phyloP scores from a whole-genome alignment of 1,284 basidiomycete species.

The Entoloma clypeatum region DNA sequence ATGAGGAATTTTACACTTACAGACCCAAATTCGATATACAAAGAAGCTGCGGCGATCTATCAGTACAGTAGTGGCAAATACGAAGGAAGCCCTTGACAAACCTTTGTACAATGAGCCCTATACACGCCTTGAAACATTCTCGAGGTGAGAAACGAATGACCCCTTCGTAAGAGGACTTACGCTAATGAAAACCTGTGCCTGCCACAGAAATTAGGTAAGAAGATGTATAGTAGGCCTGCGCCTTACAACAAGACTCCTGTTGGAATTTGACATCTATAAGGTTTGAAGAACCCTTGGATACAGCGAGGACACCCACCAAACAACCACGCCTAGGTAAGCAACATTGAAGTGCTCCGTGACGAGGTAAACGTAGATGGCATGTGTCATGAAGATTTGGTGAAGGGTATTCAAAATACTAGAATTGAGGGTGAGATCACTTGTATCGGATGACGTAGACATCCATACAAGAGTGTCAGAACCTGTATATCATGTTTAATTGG shows the following conservation, averaged over 20 bases:
- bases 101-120: conserved; percentile 12
- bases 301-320: conserved; percentile 6
- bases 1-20: too few species aligned
- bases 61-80: not conserved
- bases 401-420: conserved; percentile 12
- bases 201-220: too few species aligned
- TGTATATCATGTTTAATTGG: too few species aligned
- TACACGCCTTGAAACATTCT: conserved; percentile 2
- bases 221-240: too few species aligned
- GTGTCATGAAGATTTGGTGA: conserved; percentile 12
- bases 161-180: conserved; percentile 1
- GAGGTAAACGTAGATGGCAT: conserved; percentile 11
- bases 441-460: conserved; percentile 1
- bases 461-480: conserved; percentile 5
- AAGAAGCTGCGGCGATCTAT: conserved; percentile 11
- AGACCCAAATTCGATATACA: conserved; percentile 15
- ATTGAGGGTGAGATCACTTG: not conserved
- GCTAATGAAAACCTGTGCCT: conserved; percentile 10
- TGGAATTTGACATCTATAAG: not conserved
- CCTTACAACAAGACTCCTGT: conserved; percentile 14
- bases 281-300: not conserved
- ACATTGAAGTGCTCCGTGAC: conserved; percentile 13
- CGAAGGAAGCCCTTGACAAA: not conserved
- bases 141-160: not conserved
- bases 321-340: conserved; percentile 9